These are phyloP conservation scores for Phaffomyces thermotolerans DNA, from an alignment of 805 yeast species.

Conservation along the genomic window DNA sequence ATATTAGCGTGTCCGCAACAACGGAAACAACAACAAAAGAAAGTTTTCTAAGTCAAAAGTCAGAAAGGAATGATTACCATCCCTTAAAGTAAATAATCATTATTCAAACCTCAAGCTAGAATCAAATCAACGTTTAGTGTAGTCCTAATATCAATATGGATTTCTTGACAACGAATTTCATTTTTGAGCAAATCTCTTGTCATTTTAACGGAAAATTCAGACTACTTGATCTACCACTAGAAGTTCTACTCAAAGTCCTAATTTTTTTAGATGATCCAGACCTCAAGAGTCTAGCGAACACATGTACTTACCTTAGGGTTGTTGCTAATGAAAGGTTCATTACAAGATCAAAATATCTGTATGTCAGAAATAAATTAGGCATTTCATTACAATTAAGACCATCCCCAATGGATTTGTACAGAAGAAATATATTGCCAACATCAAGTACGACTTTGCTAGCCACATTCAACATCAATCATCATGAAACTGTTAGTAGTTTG, in stretches of 20 bases:
- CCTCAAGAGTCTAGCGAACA: constrained; percentile 9
- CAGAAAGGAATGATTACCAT: no score
- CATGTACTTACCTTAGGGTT: constrained; percentile 14
- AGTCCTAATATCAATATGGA: constrained; percentile 10
- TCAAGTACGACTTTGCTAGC: neutral
- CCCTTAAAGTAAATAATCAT: no score
- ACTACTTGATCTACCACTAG: constrained; percentile 20
- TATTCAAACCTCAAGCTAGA: no score
- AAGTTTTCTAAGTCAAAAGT: no score
- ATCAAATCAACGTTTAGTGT: no score
- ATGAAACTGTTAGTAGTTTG: constrained; percentile 2
- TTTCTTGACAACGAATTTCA: constrained; percentile 20
- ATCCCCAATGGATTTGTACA: constrained; percentile 7
- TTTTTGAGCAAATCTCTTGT: constrained; percentile 4
- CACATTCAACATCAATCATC: constrained; percentile 6
- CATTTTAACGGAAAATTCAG: constrained; percentile 14
- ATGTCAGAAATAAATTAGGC: constrained; percentile 16
- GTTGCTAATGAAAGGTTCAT: constrained; percentile 19
- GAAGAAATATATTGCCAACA: constrained; percentile 16
- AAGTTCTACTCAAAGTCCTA: constrained; percentile 16
- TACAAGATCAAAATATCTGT: constrained; percentile 15
- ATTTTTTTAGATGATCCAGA: constrained; percentile 22
- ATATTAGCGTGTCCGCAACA: no score
- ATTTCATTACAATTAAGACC: constrained; percentile 15
- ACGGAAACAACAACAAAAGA: no score